phyloP scores from a whole-genome alignment of 2,329 filamentous ascomycete species.

The Zymoseptoria tritici region DNA sequence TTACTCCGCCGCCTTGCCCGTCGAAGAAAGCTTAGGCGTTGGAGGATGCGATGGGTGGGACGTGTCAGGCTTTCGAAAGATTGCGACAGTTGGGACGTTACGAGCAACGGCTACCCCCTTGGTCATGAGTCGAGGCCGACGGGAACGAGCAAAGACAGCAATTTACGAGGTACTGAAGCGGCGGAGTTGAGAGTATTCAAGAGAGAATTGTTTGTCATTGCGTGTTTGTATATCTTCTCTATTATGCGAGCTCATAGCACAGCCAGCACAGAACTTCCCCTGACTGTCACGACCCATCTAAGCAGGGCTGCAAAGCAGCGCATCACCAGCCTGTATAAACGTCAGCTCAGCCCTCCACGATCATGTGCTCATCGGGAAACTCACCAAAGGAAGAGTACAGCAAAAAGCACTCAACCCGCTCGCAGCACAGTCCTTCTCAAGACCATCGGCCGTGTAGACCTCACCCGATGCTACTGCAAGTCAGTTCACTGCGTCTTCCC shows the following conservation, averaged over 20 bases:
- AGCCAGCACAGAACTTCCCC: too few relatives aligned
- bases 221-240: too few relatives aligned
- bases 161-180: too few relatives aligned
- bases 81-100: neutral
- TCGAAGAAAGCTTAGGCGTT: neutral
- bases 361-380: neutral
- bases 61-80: too few relatives aligned
- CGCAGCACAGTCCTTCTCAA: constrained; percentile 8
- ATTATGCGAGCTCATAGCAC: too few relatives aligned
- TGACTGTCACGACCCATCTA: neutral
- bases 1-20: constrained; percentile 3
- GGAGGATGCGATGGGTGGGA: too few relatives aligned
- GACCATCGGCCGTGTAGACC: constrained; percentile 1
- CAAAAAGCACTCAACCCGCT: constrained; percentile 11
- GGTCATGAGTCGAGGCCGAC: too few relatives aligned
- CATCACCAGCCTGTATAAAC: constrained; percentile 7
- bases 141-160: too few relatives aligned
- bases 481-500: neutral
- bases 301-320: constrained; percentile 12
- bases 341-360: neutral
- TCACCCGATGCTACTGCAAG: constrained; percentile 4
- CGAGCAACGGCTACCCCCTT: too few relatives aligned
- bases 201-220: too few relatives aligned
- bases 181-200: too few relatives aligned
- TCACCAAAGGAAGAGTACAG: constrained; percentile 14